Percentiles rank a stretch among this genome's conserved stretches.
These are phyloP conservation scores for Xerocomus brunneocitrinus DNA, from an alignment of 768 basidiomycete genomes.

Conservation along the genomic window DNA sequence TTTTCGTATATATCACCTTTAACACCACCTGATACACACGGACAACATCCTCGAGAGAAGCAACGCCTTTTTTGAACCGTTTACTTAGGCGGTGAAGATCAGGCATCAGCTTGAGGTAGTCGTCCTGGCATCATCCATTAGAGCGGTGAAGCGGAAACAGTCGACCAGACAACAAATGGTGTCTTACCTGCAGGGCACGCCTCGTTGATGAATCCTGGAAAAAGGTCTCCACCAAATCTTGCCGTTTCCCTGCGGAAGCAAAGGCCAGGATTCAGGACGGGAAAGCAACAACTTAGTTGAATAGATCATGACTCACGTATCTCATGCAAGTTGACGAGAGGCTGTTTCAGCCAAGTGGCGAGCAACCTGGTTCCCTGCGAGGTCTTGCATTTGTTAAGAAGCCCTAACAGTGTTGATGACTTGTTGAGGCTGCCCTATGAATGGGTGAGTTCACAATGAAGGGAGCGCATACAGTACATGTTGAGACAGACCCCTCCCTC, in stretches of 20 bases:
- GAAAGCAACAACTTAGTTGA: background rate
- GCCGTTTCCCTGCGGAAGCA: constrained; percentile 61
- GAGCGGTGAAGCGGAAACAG: background rate
- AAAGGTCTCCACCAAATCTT: constrained; percentile 83
- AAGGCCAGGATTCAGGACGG: background rate
- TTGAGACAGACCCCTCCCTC: constrained; percentile 38
- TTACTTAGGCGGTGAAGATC: constrained; percentile 92
- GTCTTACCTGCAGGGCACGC: constrained; percentile 63
- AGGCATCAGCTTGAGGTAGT: constrained; percentile 86
- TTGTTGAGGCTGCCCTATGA: constrained; percentile 58
- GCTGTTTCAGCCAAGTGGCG: constrained; percentile 93
- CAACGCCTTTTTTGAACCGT: constrained; percentile 79
- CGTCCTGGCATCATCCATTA: constrained; percentile 50
- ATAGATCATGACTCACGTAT: constrained; percentile 56
- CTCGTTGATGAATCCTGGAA: constrained; percentile 73
- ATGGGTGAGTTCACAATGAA: background rate
- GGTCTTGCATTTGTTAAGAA: constrained; percentile 95
- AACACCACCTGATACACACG: constrained; percentile 91
- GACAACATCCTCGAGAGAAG: constrained; percentile 91
- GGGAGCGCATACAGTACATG: background rate
- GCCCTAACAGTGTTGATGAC: constrained; percentile 82
- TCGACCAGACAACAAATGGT: background rate
- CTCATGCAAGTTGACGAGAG: constrained; percentile 88
- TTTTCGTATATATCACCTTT: constrained; percentile 44
- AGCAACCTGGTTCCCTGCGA: constrained; percentile 87